These are phyloP conservation scores for Cladosporium velox DNA, from an alignment of 2,329 filamentous ascomycete genomes.

Conservation along the genomic window DNA sequence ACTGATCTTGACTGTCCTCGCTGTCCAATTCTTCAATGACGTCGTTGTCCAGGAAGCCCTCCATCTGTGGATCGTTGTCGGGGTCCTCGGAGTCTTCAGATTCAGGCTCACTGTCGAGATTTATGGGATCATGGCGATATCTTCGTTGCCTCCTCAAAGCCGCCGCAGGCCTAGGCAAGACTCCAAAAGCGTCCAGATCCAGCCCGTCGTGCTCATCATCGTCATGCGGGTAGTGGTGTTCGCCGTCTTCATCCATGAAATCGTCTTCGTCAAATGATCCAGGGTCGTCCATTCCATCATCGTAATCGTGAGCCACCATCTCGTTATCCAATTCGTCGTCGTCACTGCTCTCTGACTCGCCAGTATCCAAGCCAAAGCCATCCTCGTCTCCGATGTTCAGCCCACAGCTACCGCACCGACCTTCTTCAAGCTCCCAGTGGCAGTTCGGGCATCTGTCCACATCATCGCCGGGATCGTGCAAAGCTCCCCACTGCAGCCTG, in stretches of 20 bases:
- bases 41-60: slow-evolving; percentile 26
- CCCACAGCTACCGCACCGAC: slow-evolving; percentile 57
- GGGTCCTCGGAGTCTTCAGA: slow-evolving; percentile 20
- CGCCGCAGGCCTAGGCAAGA: neutral
- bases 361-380: slow-evolving; percentile 38
- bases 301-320: slow-evolving; percentile 8
- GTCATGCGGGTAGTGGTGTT: neutral
- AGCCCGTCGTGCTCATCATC: neutral
- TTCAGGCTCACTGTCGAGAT: slow-evolving; percentile 14
- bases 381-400: slow-evolving; percentile 54
- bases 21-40: slow-evolving; percentile 18
- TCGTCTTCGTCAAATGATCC: slow-evolving; percentile 24
- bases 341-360: slow-evolving; percentile 32
- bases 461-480: slow-evolving; percentile 61
- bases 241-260: slow-evolving; percentile 22
- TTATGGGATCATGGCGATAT: slow-evolving; percentile 6
- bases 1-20: slow-evolving; percentile 23
- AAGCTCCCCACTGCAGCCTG: slow-evolving; percentile 39
- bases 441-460: slow-evolving; percentile 65
- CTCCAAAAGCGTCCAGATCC: slow-evolving; percentile 10
- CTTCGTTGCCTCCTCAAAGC: slow-evolving; percentile 21
- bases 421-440: slow-evolving; percentile 64
- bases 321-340: slow-evolving; percentile 37
- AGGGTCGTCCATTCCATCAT: slow-evolving; percentile 9
- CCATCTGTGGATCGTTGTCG: slow-evolving; percentile 26